These are phyloP conservation scores for Basidioascus undulatus DNA, from an alignment of 768 basidiomycete species.

Conservation along the genomic window DNA sequence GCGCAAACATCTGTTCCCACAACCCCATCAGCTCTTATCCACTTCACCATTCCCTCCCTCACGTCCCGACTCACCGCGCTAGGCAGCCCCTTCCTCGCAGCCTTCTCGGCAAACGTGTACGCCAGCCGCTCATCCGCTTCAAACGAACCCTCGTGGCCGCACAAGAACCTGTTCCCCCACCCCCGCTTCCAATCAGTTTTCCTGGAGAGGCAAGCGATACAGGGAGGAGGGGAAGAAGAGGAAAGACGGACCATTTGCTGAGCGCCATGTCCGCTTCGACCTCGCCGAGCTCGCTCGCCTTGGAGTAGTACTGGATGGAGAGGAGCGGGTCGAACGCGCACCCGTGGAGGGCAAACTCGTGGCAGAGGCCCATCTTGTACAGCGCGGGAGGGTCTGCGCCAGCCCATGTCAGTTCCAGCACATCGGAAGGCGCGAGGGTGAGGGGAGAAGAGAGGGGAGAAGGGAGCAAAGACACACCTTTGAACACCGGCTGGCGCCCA, in stretches of 20 bases:
- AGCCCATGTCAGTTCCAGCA: too few relatives aligned
- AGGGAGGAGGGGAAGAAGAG: too few relatives aligned
- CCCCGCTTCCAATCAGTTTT: too few relatives aligned
- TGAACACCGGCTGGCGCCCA: not conserved
- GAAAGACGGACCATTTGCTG: constrained; percentile 91
- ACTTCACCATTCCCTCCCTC: too few relatives aligned
- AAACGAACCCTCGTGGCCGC: constrained; percentile 35
- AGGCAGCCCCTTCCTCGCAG: constrained; percentile 35
- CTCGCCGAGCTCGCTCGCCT: constrained; percentile 61
- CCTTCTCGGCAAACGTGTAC: constrained; percentile 68
- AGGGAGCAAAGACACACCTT: constrained; percentile 48
- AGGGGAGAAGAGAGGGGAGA: too few relatives aligned
- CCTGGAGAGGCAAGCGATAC: too few relatives aligned
- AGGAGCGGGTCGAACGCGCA: constrained; percentile 71
- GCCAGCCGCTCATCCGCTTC: constrained; percentile 62
- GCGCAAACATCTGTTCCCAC: too few relatives aligned
- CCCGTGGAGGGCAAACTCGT: constrained; percentile 68
- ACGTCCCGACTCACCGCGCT: constrained; percentile 16
- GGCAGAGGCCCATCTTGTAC: constrained; percentile 77
- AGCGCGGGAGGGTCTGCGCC: constrained; percentile 55
- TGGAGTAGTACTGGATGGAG: constrained; percentile 64
- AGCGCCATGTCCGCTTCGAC: constrained; percentile 90
- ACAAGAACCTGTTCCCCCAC: too few relatives aligned
- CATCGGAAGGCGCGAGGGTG: too few relatives aligned
- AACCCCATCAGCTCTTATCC: too few relatives aligned